Evolutionary conservation across 2,329 filamentous ascomycete species (phyloP).

Genomic region (Exophiala alcalophila): DNA sequence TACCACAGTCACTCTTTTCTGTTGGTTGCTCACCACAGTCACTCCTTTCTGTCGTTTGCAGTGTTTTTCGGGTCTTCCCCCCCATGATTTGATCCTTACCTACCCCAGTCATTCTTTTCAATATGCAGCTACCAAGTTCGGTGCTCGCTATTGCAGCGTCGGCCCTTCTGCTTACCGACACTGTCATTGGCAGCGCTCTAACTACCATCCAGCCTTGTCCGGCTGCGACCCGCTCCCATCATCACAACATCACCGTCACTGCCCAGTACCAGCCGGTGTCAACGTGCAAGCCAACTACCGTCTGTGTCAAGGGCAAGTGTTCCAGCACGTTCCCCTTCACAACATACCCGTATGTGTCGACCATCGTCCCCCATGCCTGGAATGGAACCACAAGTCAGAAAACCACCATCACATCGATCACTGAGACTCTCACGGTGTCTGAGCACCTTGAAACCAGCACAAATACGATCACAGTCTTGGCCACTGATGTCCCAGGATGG

Average conservation of each 20-base stretch:
- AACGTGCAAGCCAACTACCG: constrained; percentile 12
- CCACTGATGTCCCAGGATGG: neutral
- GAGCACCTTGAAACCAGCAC: constrained; percentile 3
- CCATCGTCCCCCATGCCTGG: constrained; percentile 18
- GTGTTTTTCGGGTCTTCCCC: neutral
- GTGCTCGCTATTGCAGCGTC: constrained; percentile 7
- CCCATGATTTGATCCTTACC: constrained; percentile 1
- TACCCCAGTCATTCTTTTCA: constrained; percentile 8
- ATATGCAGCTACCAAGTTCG: constrained; percentile 5
- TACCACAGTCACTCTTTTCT: too few relatives aligned
- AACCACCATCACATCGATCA: constrained; percentile 11
- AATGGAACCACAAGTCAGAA: constrained; percentile 10
- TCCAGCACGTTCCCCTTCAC: constrained; percentile 10
- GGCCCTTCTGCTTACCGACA: constrained; percentile 7
- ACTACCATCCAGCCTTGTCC: constrained; percentile 11
- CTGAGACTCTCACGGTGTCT: constrained; percentile 8
- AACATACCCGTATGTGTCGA: constrained; percentile 22
- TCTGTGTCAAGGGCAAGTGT: constrained; percentile 14
- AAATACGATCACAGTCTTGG: neutral
- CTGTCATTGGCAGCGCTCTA: constrained; percentile 7
- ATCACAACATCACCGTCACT: constrained; percentile 14
- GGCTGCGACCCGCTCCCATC: neutral
- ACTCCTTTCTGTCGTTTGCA: constrained; percentile 10
- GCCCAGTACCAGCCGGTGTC: constrained; percentile 18
- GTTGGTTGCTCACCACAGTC: constrained; percentile 12